These are phyloP conservation scores for Mycosphaerelloides madeirae DNA, from an alignment of 2,329 filamentous ascomycete species.

Conservation along the genomic window DNA sequence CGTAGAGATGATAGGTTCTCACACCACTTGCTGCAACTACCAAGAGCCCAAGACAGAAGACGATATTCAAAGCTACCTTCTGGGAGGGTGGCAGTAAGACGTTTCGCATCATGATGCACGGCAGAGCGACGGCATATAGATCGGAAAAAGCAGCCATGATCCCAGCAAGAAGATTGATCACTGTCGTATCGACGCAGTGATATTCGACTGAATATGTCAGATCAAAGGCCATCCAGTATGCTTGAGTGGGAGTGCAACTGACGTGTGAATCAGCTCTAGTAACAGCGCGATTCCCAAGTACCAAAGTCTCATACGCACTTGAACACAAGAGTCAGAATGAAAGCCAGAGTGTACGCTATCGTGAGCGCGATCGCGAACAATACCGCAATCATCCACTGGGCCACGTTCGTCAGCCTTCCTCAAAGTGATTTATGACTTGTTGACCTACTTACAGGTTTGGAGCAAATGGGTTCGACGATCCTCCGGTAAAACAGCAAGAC, in stretches of 20 bases:
- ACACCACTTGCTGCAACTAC: constrained; percentile 31
- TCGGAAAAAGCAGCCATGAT: constrained; percentile 38
- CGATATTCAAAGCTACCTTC: constrained; percentile 42
- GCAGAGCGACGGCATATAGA: constrained; percentile 38
- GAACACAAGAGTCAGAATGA: constrained; percentile 33
- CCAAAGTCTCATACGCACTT: constrained; percentile 8
- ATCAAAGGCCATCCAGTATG: constrained; percentile 40
- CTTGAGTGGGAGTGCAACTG: constrained; percentile 35
- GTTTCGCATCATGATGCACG: constrained; percentile 43
- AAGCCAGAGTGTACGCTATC: constrained; percentile 35
- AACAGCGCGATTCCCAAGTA: not conserved
- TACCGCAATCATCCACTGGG: constrained; percentile 34
- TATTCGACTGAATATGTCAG: constrained; percentile 32
- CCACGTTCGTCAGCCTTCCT: not conserved
- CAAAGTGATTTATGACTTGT: not conserved
- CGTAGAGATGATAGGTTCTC: constrained; percentile 33
- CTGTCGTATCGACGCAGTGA: constrained; percentile 36
- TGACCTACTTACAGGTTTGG: constrained; percentile 12
- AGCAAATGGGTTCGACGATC: constrained; percentile 34
- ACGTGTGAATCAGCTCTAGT: not conserved
- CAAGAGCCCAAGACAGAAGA: constrained; percentile 30
- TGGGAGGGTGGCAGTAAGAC: constrained; percentile 40
- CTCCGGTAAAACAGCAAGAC: constrained; percentile 42
- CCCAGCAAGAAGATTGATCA: constrained; percentile 37
- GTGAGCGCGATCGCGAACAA: constrained; percentile 38